Percentiles rank a stretch among this genome's conserved stretches.
phyloP scores from a whole-genome alignment of 352 stramenopile genomes.

The Pythium rhizo-oryzae region DNA sequence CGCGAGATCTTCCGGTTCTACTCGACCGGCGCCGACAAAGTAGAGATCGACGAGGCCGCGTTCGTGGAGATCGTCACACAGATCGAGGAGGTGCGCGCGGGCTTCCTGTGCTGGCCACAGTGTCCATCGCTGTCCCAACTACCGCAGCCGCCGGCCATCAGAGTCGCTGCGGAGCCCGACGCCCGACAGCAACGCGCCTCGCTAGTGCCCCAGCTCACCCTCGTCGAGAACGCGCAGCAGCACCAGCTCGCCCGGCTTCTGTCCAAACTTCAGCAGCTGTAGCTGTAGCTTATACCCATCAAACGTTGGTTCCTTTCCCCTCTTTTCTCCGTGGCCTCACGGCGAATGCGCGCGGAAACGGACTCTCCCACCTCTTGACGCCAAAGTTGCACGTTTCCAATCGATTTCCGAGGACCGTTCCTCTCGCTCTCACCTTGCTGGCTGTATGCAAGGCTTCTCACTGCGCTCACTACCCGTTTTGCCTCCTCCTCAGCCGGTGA shows the following conservation, averaged over 20 bases:
- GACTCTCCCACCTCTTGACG: background rate
- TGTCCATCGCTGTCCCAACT: slow-evolving; percentile 32
- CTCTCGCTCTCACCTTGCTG: background rate
- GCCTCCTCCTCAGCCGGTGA: background rate
- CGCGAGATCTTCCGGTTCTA: slow-evolving; percentile 44
- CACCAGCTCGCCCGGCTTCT: slow-evolving; percentile 49
- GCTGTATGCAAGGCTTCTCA: too few relatives aligned
- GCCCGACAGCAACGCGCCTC: background rate
- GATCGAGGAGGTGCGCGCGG: slow-evolving; percentile 52
- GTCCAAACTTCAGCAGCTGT: slow-evolving; percentile 3
- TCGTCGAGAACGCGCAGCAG: slow-evolving; percentile 52
- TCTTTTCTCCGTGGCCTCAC: too few relatives aligned
- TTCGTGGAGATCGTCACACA: slow-evolving; percentile 70
- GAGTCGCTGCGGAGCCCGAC: background rate
- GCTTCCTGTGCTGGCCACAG: slow-evolving; percentile 51
- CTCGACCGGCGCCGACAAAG: slow-evolving; percentile 22
- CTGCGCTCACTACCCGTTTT: background rate
- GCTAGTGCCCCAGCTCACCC: slow-evolving; percentile 17
- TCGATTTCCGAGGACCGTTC: background rate
- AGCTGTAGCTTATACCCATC: too few relatives aligned
- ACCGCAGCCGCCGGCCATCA: background rate
- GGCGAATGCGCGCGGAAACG: too few relatives aligned
- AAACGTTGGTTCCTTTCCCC: too few relatives aligned
- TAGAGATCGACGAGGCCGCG: slow-evolving; percentile 42
- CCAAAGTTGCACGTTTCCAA: background rate